Base-by-base conservation (phyloP, 2,329 filamentous ascomycete genomes). In the Pseudocercospora vitis region DNA sequence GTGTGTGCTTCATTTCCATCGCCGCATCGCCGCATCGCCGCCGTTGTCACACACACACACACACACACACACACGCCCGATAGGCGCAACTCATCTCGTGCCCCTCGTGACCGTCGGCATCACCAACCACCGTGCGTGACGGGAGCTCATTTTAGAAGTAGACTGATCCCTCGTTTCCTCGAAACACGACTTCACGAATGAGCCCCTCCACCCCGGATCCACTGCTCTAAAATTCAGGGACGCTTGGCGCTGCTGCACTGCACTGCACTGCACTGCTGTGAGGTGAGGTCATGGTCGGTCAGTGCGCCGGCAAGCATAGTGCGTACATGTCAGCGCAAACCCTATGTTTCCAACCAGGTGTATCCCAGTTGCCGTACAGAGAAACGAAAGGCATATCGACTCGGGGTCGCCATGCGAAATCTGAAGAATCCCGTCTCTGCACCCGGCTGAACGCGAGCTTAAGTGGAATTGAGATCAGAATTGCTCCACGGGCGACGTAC, bases 291-390 rank as follows among this genome's bases (percentile, higher is more conserved):
- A 21, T 42, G 18, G 24, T 42, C 19, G 21, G 37, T 21, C 37
- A 23, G 19, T 23, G 37, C 37, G 37, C 37, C 37, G 21, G 19
- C 37, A 14, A n/a, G n/a, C n/a, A n/a, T n/a, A n/a, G n/a, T n/a
- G n/a, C n/a, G 37, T 26, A 42, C 24, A 42, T 5, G n/a, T 16
- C 9, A 21, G 18, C 12, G 37, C 37, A 21, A 42, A 42, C 37
- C 14, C 37, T 42, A 42, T 42, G 21, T 21, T 21, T 21, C 37
- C 37, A 42, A 42, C 37, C 37, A 42, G 37, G 21, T 21, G 19
- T 26, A 26, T 26, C 37, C 37, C 24, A 21, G 26, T 7, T 16
- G 21, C 11, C 37, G n/a, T 42, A 21, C 37, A 42, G 18, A n/a
- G 3, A 9, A 12, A 16, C 37, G 37, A 24, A 23, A 14, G 6